These are phyloP conservation scores for Cyanodermella asteris DNA, from an alignment of 2,329 filamentous ascomycete genomes.

Conservation along the genomic window DNA sequence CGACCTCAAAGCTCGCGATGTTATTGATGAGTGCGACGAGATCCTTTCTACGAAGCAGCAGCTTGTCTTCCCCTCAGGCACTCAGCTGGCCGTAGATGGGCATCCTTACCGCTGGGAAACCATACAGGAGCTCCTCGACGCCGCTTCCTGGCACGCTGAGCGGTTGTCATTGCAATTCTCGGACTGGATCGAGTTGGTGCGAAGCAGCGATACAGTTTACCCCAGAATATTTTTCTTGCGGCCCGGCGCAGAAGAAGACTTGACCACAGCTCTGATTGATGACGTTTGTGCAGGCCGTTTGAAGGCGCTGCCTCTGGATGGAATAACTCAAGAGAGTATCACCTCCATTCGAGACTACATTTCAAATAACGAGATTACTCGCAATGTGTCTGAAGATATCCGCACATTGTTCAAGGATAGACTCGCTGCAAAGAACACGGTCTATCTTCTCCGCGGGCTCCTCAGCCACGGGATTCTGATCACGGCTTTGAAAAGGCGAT, in stretches of 20 bases:
- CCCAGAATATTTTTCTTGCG: not conserved
- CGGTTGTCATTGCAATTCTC: slow-evolving; percentile 3
- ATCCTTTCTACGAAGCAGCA: slow-evolving; percentile 32
- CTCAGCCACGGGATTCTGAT: slow-evolving; percentile 32
- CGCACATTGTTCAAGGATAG: no score
- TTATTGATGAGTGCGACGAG: slow-evolving; percentile 42
- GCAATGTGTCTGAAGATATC: no score
- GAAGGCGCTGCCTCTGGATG: not conserved
- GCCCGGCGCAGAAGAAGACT: no score
- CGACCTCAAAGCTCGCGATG: slow-evolving; percentile 28
- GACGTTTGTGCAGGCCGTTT: not conserved
- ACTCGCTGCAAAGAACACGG: no score
- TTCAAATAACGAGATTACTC: no score
- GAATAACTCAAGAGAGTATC: no score
- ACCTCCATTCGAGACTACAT: no score
- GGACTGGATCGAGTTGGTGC: slow-evolving; percentile 1
- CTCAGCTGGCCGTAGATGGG: slow-evolving; percentile 26
- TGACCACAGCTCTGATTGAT: not conserved
- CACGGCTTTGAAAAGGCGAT: slow-evolving; percentile 37
- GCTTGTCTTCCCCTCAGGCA: slow-evolving; percentile 33
- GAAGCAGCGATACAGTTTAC: not conserved
- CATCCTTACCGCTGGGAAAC: slow-evolving; percentile 28
- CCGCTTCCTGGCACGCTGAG: slow-evolving; percentile 14
- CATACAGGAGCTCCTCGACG: slow-evolving; percentile 24
- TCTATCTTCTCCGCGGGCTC: slow-evolving; percentile 27